Evolutionary conservation across 2,329 filamentous ascomycete genomes (phyloP).

Genomic region (Trichoderma aggressivum): DNA sequence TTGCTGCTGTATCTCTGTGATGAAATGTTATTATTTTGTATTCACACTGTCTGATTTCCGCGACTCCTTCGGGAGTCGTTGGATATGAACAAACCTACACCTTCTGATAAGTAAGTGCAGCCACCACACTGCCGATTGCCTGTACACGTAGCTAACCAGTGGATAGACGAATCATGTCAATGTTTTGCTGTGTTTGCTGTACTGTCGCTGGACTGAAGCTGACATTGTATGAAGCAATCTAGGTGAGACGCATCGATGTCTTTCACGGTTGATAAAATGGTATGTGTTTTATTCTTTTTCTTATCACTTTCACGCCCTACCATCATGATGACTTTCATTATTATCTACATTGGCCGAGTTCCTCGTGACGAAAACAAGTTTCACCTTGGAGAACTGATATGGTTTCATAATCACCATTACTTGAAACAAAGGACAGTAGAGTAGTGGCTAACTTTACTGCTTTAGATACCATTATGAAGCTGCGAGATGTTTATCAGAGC

Average conservation of each 20-base stretch:
- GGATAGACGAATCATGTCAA: neutral
- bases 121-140: neutral
- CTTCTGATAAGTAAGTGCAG: slow-evolving; percentile 48
- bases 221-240: neutral
- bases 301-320: slow-evolving; percentile 21
- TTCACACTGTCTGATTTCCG: slow-evolving; percentile 59
- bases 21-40: slow-evolving; percentile 46
- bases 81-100: slow-evolving; percentile 52
- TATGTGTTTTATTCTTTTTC: slow-evolving; percentile 19
- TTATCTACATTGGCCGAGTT: slow-evolving; percentile 52
- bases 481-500: neutral
- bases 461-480: neutral
- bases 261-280: neutral
- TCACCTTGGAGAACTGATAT: slow-evolving; percentile 63
- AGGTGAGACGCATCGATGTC: neutral
- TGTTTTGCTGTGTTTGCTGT: neutral
- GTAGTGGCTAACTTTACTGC: neutral
- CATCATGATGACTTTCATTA: slow-evolving; percentile 48
- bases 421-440: neutral
- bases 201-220: neutral
- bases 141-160: neutral
- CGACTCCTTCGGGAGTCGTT: slow-evolving; percentile 34
- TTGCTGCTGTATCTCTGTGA: slow-evolving; percentile 35
- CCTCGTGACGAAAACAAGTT: slow-evolving; percentile 52
- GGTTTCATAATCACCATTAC: slow-evolving; percentile 21